These are phyloP conservation scores for Verbena officinalis DNA, from an alignment of 257 asterid species.

Conservation along the genomic window DNA sequence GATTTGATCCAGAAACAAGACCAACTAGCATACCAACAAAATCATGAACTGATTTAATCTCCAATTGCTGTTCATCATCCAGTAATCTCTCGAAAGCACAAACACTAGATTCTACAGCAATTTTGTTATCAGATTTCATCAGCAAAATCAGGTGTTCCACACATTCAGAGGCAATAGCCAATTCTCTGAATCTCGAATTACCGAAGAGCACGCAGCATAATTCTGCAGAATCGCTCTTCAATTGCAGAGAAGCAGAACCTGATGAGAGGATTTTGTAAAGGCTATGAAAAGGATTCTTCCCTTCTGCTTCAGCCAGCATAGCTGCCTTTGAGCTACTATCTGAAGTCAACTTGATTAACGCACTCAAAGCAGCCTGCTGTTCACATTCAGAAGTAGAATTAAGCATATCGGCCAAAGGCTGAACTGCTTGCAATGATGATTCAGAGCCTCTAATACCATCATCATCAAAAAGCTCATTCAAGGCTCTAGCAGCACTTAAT, in stretches of 20 bases:
- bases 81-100: slow-evolving; percentile 82
- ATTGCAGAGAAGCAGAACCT: slow-evolving; percentile 46
- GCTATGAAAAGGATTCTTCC: slow-evolving; percentile 60
- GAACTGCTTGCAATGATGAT: slow-evolving; percentile 71
- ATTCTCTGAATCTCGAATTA: slow-evolving; percentile 55
- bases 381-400: slow-evolving; percentile 59
- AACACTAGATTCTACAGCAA: slow-evolving; percentile 69
- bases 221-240: slow-evolving; percentile 77
- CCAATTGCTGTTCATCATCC: slow-evolving; percentile 74
- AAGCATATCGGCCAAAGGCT: slow-evolving; percentile 83
- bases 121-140: slow-evolving; percentile 65
- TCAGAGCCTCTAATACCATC: slow-evolving; percentile 71
- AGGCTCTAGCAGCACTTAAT: slow-evolving; percentile 76
- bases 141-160: slow-evolving; percentile 65
- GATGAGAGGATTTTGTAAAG: slow-evolving; percentile 61
- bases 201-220: slow-evolving; percentile 65
- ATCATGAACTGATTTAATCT: slow-evolving; percentile 60
- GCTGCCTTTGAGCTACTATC: slow-evolving; percentile 54
- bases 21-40: slow-evolving; percentile 65
- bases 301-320: slow-evolving; percentile 70
- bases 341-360: slow-evolving; percentile 72
- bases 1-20: slow-evolving; percentile 72
- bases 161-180: slow-evolving; percentile 58
- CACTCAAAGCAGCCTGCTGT: slow-evolving; percentile 69
- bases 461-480: slow-evolving; percentile 67